Evolutionary conservation across 805 yeast species (phyloP).

Genomic region (Teunomyces lycoperdinae): DNA sequence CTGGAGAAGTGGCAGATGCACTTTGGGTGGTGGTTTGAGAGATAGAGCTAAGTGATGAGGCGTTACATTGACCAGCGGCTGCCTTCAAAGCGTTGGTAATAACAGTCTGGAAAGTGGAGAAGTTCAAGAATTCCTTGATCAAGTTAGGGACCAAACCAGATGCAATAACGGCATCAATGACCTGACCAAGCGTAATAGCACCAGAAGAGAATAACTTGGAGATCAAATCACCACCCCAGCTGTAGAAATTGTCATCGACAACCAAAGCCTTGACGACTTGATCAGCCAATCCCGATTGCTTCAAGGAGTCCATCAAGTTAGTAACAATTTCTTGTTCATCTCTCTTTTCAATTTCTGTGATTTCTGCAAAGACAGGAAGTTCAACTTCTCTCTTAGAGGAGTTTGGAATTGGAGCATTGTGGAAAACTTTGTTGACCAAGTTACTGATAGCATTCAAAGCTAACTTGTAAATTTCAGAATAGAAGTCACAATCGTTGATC

Average conservation of each 20-base stretch:
- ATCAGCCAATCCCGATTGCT: constrained; percentile 40
- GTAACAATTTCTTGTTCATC: constrained; percentile 15
- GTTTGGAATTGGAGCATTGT: background rate
- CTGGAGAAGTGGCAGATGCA: constrained; percentile 8
- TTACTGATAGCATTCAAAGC: constrained; percentile 29
- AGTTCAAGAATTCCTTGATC: constrained; percentile 36
- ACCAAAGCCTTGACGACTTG: constrained; percentile 37
- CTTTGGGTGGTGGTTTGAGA: constrained; percentile 23
- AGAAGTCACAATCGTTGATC: constrained; percentile 37
- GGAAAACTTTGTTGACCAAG: constrained; percentile 19
- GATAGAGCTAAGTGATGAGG: constrained; percentile 22
- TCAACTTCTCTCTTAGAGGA: constrained; percentile 19
- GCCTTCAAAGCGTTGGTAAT: constrained; percentile 43
- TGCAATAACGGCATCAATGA: constrained; percentile 27
- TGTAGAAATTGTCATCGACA: constrained; percentile 34
- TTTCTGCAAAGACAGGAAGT: background rate
- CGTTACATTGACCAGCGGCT: constrained; percentile 37
- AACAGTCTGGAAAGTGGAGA: constrained; percentile 37
- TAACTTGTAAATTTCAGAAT: constrained; percentile 36
- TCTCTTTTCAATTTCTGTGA: constrained; percentile 6
- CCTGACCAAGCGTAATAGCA: constrained; percentile 25
- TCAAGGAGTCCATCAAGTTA: constrained; percentile 42
- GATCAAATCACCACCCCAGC: constrained; percentile 38
- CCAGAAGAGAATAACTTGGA: constrained; percentile 25
- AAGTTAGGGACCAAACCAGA: constrained; percentile 40